phyloP scores from a whole-genome alignment of 495 filamentous ascomycete genomes.

The Penicillium psychrofluorescens region DNA sequence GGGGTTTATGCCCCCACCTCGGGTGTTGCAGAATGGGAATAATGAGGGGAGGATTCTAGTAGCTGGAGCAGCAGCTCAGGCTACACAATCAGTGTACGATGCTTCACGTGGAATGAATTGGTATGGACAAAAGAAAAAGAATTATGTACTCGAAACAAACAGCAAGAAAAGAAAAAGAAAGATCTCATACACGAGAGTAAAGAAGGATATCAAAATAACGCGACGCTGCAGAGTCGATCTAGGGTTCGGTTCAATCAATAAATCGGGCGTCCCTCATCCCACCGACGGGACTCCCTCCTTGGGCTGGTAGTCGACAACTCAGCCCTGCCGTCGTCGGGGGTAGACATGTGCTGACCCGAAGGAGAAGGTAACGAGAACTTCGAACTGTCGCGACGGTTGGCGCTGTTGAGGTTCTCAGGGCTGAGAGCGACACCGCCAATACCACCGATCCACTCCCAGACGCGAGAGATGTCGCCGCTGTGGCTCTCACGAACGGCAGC shows the following conservation, averaged over 20 bases:
- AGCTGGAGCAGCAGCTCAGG: too few species aligned
- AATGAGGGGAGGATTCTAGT: background rate
- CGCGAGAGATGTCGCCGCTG: slow-evolving; percentile 77
- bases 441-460: slow-evolving; percentile 97
- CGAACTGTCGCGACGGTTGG: slow-evolving; percentile 38
- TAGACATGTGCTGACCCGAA: slow-evolving; percentile 29
- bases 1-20: background rate
- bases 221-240: background rate
- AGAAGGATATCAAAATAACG: slow-evolving; percentile 13
- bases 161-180: background rate
- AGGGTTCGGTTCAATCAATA: slow-evolving; percentile 21
- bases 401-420: slow-evolving; percentile 24
- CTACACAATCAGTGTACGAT: too few species aligned
- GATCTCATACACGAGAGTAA: slow-evolving; percentile 7
- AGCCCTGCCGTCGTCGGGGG: slow-evolving; percentile 7
- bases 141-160: slow-evolving; percentile 10
- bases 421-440: slow-evolving; percentile 37
- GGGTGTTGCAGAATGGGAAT: background rate
- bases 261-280: slow-evolving; percentile 59
- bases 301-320: slow-evolving; percentile 17
- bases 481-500: slow-evolving; percentile 74
- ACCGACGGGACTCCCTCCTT: slow-evolving; percentile 37
- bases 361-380: slow-evolving; percentile 22
- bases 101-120: too few species aligned
- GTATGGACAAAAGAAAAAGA: slow-evolving; percentile 1